These are phyloP conservation scores for Metarhizium guizhouense DNA, from an alignment of 2,329 filamentous ascomycete species.

Conservation along the genomic window DNA sequence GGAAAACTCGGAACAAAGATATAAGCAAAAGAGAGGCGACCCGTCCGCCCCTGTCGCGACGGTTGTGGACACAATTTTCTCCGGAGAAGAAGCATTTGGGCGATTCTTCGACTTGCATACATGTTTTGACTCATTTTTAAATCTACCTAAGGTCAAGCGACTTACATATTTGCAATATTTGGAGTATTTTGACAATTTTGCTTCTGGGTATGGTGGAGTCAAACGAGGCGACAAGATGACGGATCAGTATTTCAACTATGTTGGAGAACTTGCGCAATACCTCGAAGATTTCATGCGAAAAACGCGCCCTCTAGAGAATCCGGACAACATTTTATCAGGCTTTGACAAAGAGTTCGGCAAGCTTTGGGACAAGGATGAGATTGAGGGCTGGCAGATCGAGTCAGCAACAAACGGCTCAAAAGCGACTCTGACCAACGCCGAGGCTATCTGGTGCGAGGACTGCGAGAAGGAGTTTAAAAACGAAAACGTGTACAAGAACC, in stretches of 20 bases:
- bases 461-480: constrained; percentile 96
- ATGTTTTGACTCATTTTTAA: constrained; percentile 81
- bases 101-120: constrained; percentile 84
- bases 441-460: constrained; percentile 79
- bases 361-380: constrained; percentile 70
- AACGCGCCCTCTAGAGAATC: constrained; percentile 76
- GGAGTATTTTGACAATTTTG: constrained; percentile 81
- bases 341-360: constrained; percentile 81
- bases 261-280: constrained; percentile 71
- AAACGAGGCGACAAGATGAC: constrained; percentile 80
- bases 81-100: constrained; percentile 88
- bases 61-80: constrained; percentile 85
- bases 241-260: constrained; percentile 85
- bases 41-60: constrained; percentile 55
- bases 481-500: constrained; percentile 85
- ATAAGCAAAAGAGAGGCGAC: constrained; percentile 61
- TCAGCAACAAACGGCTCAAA: constrained; percentile 23
- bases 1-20: constrained; percentile 89
- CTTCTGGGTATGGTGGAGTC: constrained; percentile 61
- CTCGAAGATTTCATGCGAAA: constrained; percentile 81
- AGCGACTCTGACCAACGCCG: constrained; percentile 29
- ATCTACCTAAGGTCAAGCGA: constrained; percentile 78
- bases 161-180: constrained; percentile 89
- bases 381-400: constrained; percentile 69
- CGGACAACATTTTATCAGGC: constrained; percentile 64